These are phyloP conservation scores for Umbilicus rupestris DNA, from an alignment of 164 flowering plant genomes.

Conservation along the genomic window DNA sequence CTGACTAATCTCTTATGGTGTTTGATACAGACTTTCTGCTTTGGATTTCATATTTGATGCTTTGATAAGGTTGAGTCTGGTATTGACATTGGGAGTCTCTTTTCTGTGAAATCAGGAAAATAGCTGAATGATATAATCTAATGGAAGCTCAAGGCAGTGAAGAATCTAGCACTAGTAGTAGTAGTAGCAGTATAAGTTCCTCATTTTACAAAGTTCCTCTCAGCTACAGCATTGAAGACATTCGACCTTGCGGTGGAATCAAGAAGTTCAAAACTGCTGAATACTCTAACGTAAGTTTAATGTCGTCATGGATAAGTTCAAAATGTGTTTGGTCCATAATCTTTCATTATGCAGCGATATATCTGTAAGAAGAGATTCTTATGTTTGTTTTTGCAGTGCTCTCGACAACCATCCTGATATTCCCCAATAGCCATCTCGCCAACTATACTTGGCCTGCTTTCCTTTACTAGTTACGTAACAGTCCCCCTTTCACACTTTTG, in stretches of 20 bases:
- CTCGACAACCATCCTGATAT: constrained; percentile 78
- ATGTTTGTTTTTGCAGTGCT: constrained; percentile 50
- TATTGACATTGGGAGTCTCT: background rate
- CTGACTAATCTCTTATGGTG: too few relatives aligned
- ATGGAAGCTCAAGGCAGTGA: constrained; percentile 1
- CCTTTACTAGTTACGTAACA: background rate
- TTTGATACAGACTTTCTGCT: too few relatives aligned
- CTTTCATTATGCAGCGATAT: too few relatives aligned
- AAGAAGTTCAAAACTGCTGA: constrained; percentile 3
- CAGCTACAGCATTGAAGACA: background rate
- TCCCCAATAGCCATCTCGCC: constrained; percentile 9
- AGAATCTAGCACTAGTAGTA: background rate
- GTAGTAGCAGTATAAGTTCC: background rate
- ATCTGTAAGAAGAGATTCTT: too few relatives aligned
- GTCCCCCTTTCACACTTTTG: constrained; percentile 10
- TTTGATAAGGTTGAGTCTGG: background rate
- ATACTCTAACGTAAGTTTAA: background rate
- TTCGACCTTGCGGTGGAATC: constrained; percentile 3
- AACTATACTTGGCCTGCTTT: constrained; percentile 15
- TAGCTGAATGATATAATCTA: background rate
- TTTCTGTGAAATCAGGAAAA: background rate
- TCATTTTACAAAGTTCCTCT: background rate
- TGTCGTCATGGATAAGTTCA: background rate
- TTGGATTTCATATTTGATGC: background rate
- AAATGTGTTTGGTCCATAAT: too few relatives aligned